These are phyloP conservation scores for Nicotiana sylvestris DNA, from an alignment of 257 asterid genomes.

Conservation along the genomic window DNA sequence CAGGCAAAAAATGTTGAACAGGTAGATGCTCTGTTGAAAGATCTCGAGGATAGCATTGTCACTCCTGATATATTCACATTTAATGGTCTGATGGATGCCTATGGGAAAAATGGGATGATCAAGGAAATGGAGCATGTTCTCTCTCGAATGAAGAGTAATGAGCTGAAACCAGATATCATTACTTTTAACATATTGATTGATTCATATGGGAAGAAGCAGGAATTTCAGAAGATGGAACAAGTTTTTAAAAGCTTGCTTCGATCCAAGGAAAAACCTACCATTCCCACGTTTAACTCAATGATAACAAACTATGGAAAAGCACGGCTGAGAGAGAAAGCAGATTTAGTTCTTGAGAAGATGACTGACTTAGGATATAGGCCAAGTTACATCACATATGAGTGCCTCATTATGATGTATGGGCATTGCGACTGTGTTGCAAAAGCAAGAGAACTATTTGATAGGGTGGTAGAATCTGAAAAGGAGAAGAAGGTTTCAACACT, in stretches of 20 bases:
- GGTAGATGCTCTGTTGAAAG: slow-evolving; percentile 65
- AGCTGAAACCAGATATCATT: slow-evolving; percentile 74
- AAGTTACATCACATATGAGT: slow-evolving; percentile 73
- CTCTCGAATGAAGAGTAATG: slow-evolving; percentile 65
- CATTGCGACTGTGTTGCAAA: slow-evolving; percentile 64
- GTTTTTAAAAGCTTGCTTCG: slow-evolving; percentile 70
- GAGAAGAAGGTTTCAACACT: slow-evolving; percentile 75
- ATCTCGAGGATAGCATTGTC: slow-evolving; percentile 59
- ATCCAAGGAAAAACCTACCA: slow-evolving; percentile 81
- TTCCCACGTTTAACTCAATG: slow-evolving; percentile 89
- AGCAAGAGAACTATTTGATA: slow-evolving; percentile 76
- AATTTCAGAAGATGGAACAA: slow-evolving; percentile 92
- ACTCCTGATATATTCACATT: slow-evolving; percentile 81
- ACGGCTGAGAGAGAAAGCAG: slow-evolving; percentile 75
- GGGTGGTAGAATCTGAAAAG: slow-evolving; percentile 44
- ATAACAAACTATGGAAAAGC: slow-evolving; percentile 93
- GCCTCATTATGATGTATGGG: slow-evolving; percentile 78
- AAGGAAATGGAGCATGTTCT: slow-evolving; percentile 81
- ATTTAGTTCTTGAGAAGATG: slow-evolving; percentile 53
- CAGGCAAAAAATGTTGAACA: slow-evolving; percentile 63
- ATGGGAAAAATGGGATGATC: slow-evolving; percentile 87
- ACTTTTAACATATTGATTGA: slow-evolving; percentile 81
- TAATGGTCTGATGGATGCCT: slow-evolving; percentile 96
- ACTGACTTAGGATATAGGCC: slow-evolving; percentile 74
- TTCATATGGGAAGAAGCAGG: slow-evolving; percentile 87